Percentiles rank a stretch among this genome's conserved stretches.
phyloP scores from a whole-genome alignment of 2,329 filamentous ascomycete genomes.

The Penicillium sp. region DNA sequence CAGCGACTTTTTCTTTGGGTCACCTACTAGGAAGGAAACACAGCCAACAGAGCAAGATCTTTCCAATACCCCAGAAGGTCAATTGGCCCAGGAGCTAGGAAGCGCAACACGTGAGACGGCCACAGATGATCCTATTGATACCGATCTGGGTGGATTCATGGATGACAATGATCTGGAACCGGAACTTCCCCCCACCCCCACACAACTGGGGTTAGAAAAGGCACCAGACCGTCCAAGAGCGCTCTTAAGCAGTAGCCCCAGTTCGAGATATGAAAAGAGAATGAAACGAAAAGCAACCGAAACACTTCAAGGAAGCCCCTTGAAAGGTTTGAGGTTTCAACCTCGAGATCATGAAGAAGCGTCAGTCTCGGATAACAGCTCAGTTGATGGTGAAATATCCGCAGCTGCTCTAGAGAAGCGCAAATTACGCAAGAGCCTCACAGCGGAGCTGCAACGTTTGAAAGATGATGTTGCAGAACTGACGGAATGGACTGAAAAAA shows the following conservation, averaged over 20 bases:
- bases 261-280: slow-evolving; percentile 28
- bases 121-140: slow-evolving; percentile 18
- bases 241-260: slow-evolving; percentile 40
- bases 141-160: slow-evolving; percentile 17
- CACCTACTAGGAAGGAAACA: slow-evolving; percentile 21
- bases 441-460: slow-evolving; percentile 57
- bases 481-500: slow-evolving; percentile 60
- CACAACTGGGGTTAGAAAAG: slow-evolving; percentile 40
- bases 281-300: slow-evolving; percentile 27
- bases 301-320: slow-evolving; percentile 28
- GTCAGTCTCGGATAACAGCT: slow-evolving; percentile 1
- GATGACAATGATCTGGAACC: slow-evolving; percentile 54
- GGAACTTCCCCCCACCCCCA: slow-evolving; percentile 58
- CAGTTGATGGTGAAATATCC: slow-evolving; percentile 14
- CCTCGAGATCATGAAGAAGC: slow-evolving; percentile 14
- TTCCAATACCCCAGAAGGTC: slow-evolving; percentile 31
- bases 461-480: slow-evolving; percentile 60
- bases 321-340: slow-evolving; percentile 27
- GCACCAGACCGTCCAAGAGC: slow-evolving; percentile 33
- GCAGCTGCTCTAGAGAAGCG: slow-evolving; percentile 48
- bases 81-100: slow-evolving; percentile 34
- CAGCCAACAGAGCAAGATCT: slow-evolving; percentile 9
- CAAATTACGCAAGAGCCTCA: slow-evolving; percentile 54
- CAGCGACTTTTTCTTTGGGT: slow-evolving; percentile 30
- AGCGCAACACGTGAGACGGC: slow-evolving; percentile 31